Base-by-base conservation (phyloP, 2,329 filamentous ascomycete genomes). In the Cordyceps militaris region DNA sequence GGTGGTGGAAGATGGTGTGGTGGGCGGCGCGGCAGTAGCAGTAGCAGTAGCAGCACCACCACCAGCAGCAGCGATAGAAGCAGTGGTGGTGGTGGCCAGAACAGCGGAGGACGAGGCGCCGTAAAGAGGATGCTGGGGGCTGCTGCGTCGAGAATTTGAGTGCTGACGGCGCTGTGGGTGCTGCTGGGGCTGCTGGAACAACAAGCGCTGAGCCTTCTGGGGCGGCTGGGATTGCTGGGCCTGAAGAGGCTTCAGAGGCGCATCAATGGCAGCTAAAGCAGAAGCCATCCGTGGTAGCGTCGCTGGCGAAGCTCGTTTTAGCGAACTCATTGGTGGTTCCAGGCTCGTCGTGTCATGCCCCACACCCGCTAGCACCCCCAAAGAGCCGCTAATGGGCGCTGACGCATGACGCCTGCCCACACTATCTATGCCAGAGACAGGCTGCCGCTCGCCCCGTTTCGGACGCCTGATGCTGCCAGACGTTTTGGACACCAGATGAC, bases 401-500 rank as follows among this genome's bases (percentile, higher is more conserved):
- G 82, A 83, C 57, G 78, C 75, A 70, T 82, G 75, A 52, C 80
- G 79, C 67, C 74, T 77, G 61, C 71, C 73, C 64, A 71, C 73
- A 62, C 65, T 70, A 63, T 69, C 73, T 24, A 71, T 67, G 55
- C 76, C 38, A 42, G 38, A 50, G 28, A 36, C 43, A 11, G 57
- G 16, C 24, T 52, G 50, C n/a, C 24, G 21, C 40, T 47, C 70
- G 59, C 73, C 75, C 60, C 79, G 76, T 69, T 83, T 85, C 30
- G 76, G 71, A 23, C 79, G 78, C 50, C 81, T 78, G 55, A 85
- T 66, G 69, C 83, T 86, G 56, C 80, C 78, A 9, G 71, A 69
- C 5, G 77, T 74, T 66, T 73, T 79, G 34, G 79, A 71, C 61
- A 84, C 79, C 81, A 82, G 85, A 51, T 72, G 79, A 51, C 72